Evolutionary conservation across 2,329 filamentous ascomycete genomes (phyloP).

Genomic region (Parastagonospora nodorum): DNA sequence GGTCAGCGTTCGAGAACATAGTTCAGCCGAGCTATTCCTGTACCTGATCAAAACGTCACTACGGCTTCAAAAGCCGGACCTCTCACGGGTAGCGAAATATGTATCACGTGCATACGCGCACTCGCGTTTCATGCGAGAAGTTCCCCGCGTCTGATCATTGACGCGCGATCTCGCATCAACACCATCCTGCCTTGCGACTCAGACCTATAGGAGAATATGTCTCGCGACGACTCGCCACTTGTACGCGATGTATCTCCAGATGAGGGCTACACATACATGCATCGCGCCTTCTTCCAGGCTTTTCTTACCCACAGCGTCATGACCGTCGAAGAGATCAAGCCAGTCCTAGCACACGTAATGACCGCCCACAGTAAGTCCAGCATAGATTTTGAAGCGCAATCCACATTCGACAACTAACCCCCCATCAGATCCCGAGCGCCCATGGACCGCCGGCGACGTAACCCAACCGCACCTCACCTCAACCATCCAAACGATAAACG

Average conservation of each 20-base stretch:
- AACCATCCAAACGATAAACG: conserved; percentile 73
- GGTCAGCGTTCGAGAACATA: too few relatives aligned
- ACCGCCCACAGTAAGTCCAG: conserved; percentile 58
- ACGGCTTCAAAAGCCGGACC: too few relatives aligned
- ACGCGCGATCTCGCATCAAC: background rate
- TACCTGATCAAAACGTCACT: too few relatives aligned
- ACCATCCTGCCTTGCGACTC: background rate
- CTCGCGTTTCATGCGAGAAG: background rate
- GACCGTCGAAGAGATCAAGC: conserved; percentile 73
- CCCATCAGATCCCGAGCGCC: conserved; percentile 45
- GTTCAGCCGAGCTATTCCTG: too few relatives aligned
- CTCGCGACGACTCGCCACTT: conserved; percentile 17
- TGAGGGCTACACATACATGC: conserved; percentile 56
- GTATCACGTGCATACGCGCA: background rate
- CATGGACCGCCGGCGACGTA: conserved; percentile 65
- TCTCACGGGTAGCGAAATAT: too few relatives aligned
- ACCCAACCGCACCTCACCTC: conserved; percentile 69
- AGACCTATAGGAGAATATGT: too few relatives aligned
- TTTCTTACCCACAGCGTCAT: conserved; percentile 79
- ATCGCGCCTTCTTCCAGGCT: conserved; percentile 89
- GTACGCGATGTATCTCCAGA: conserved; percentile 17
- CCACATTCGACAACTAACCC: background rate
- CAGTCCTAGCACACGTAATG: conserved; percentile 75
- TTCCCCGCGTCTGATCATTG: background rate
- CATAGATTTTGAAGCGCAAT: background rate